Base-by-base conservation (phyloP, 2,329 filamentous ascomycete genomes). In the Sarocladium strictum region DNA sequence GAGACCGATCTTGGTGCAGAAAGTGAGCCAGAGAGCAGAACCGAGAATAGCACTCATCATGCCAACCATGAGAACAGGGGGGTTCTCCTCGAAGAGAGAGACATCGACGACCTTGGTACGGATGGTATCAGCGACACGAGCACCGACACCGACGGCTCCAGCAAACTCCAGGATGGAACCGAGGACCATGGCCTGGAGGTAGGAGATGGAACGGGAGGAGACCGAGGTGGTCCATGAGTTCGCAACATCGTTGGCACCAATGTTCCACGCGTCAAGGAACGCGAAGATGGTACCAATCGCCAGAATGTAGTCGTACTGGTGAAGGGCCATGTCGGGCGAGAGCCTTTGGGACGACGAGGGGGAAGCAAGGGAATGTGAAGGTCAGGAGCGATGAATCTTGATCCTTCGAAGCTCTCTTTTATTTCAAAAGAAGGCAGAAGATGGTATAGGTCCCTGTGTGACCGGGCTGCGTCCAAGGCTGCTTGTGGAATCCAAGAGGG, bases 11-110 rank as follows among this genome's bases (percentile, higher is more conserved):
- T 70, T 65, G 2, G 78, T 81, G 1, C 78, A 78, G 47, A 78
- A 60, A 1, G 77, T 80, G 14, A 81, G 70, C 58, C 77, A 81
- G n/a, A 74, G 62, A 0, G 77, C 76, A 0, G 72, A 79, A 3
- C 72, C 75, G 43, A 80, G 61, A 54, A 80, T 70, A 27, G 77
- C 76, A 59, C 77, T 80, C 60, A 78, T 75, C 75, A 83, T 82
- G 55, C 68, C 76, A 41, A 80, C 65, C 64, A 80, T 73, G 23
- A 80, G 74, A 2, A 80, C 72, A 23, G 67, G 69, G 0, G 78
- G 76, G 19, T 73, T 64, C 6, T 67, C 63, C 14, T 69, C 65
- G 58, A 74, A 82, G 27, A 72, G 64, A 12, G 70, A 62, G 29
- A 70, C 70, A 11, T 70, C 67, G 58, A 80, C 71, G 55, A 80